These are phyloP conservation scores for Haematococcus sp. DNA, from an alignment of 139 green algal species.

Conservation along the genomic window DNA sequence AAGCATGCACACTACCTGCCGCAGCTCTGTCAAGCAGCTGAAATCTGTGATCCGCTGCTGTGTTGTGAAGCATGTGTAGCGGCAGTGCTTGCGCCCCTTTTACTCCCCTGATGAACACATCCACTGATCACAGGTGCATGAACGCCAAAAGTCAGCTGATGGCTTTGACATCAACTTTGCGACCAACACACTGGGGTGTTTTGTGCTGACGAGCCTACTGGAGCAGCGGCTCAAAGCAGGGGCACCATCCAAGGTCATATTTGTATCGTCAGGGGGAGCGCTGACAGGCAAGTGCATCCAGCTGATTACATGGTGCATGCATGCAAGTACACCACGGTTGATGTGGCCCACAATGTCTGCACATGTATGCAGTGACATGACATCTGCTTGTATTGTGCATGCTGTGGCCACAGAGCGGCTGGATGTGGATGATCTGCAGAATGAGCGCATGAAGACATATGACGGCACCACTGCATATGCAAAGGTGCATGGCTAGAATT, in stretches of 20 bases:
- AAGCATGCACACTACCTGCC: too few relatives aligned
- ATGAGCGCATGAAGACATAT: constrained; percentile 30
- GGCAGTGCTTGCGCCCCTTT: too few relatives aligned
- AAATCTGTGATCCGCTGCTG: constrained; percentile 7
- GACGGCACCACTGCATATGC: constrained; percentile 52
- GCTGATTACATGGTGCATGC: too few relatives aligned
- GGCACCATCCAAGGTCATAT: constrained; percentile 46
- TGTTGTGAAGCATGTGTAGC: background rate
- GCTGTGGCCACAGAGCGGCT: constrained; percentile 24
- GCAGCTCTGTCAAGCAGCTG: background rate
- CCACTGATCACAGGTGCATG: constrained; percentile 47
- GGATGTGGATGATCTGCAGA: constrained; percentile 50
- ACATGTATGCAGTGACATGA: too few relatives aligned
- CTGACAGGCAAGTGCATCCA: constrained; percentile 4
- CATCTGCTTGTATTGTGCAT: too few relatives aligned
- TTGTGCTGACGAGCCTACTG: constrained; percentile 55
- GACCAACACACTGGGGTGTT: constrained; percentile 60
- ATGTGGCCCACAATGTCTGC: too few relatives aligned
- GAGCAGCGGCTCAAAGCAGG: constrained; percentile 34
- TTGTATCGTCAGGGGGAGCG: constrained; percentile 61
- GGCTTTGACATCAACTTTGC: constrained; percentile 65
- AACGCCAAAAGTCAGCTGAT: constrained; percentile 43
- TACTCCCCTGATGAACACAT: too few relatives aligned
- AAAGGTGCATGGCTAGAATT: background rate
- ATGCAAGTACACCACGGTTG: too few relatives aligned